Conservation (phyloP, 192 early-diverging fungal species). For the Funneliformis geosporum region DNA sequence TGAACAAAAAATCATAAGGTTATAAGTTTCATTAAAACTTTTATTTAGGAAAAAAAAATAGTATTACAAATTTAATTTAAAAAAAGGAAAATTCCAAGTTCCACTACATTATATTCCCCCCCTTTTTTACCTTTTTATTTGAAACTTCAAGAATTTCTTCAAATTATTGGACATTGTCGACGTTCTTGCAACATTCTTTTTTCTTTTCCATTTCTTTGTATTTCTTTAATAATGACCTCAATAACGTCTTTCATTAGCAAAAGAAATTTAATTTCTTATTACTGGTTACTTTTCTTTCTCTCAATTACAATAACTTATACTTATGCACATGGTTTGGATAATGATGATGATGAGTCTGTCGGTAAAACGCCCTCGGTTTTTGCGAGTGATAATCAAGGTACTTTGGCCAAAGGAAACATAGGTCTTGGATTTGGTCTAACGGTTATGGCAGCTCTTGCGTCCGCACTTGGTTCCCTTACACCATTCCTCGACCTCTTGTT, state of each 20-base stretch:
- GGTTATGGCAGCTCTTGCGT: neutral
- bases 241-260: neutral
- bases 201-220: too few relatives aligned
- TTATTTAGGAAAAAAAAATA: too few relatives aligned
- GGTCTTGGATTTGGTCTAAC: constrained; percentile 29
- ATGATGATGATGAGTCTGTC: neutral
- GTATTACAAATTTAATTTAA: too few relatives aligned
- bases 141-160: too few relatives aligned
- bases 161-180: too few relatives aligned
- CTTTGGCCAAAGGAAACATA: constrained; percentile 17
- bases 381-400: neutral
- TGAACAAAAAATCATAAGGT: too few relatives aligned
- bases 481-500: constrained; percentile 22
- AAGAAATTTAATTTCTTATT: neutral
- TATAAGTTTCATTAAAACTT: too few relatives aligned
- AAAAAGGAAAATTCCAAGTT: too few relatives aligned
- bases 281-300: neutral
- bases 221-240: neutral
- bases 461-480: constrained; percentile 4
- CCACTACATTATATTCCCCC: too few relatives aligned
- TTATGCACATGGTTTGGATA: neutral
- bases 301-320: neutral
- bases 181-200: too few relatives aligned
- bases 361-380: neutral
- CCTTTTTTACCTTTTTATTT: too few relatives aligned